Base-by-base conservation (phyloP, 257 asterid genomes). In the Scutellaria barbata region DNA sequence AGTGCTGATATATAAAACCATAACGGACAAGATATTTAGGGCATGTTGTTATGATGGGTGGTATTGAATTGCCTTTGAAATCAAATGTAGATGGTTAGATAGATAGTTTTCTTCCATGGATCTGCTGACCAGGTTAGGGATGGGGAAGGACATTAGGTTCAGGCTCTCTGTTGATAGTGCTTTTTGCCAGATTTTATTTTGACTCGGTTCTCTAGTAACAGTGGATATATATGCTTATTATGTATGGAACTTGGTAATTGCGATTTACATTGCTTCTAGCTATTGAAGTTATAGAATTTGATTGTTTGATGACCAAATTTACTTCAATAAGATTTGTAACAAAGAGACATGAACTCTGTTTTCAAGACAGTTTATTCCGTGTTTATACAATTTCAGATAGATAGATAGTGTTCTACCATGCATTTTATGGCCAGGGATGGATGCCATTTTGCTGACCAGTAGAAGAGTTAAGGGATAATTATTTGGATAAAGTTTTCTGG, bases 21-120 rank as follows among this genome's bases (percentile, higher is more conserved):
- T 25, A 11, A 61, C 12, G 25, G 63, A 39, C 51, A 10, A 35
- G 45, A 7, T 54, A 18, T 35, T 37, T 11, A n/a, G 10, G 48
- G 20, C 14, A 22, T 10, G 13, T 8, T 11, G 30, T 18, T 51
- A 5, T n/a, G 5, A 50, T 1, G 5, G 10, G 14, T 13, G 62
- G 70, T 50, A 45, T 25, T 64, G 70, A 64, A 64, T 46, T 46
- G 18, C 68, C 59, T 66, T 16, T 58, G 14, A 71, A 71, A 20
- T 71, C 33, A 3, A 18, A 33, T 69, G 43, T 55, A 41, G 33
- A 53, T 2, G 12, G 39, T 8, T 22, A 30, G 35, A 13, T 13
- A 25, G 46, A 5, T 48, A 48, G 20, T 18, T 4, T 3, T 8
- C n/a, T 48, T 13, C 8, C 25, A 22, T 22, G 25, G 25, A 22